phyloP scores from a whole-genome alignment of 164 flowering plant genomes.

The Cinnamomum chago region DNA sequence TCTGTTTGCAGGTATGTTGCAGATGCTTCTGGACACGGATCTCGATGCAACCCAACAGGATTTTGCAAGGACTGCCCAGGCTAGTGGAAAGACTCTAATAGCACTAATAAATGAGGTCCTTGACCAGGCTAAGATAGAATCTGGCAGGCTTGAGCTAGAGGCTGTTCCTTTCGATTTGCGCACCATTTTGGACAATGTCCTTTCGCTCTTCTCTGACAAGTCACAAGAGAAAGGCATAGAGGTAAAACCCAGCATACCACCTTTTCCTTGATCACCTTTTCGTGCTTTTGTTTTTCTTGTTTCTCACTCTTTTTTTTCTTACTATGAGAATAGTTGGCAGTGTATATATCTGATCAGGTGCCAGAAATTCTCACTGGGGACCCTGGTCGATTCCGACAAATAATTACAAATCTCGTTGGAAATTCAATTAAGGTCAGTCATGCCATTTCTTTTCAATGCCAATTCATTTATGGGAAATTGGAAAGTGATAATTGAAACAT shows the following conservation, averaged over 20 bases:
- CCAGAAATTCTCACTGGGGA: slow-evolving; percentile 83
- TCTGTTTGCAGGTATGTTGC: slow-evolving; percentile 67
- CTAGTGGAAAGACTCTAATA: slow-evolving; percentile 78
- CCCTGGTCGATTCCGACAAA: slow-evolving; percentile 79
- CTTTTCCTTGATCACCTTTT: slow-evolving; percentile 1
- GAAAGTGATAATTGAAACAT: background rate
- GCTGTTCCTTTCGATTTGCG: slow-evolving; percentile 78
- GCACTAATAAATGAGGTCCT: slow-evolving; percentile 86
- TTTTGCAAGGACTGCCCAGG: slow-evolving; percentile 84
- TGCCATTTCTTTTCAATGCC: background rate
- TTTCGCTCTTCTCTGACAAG: slow-evolving; percentile 66
- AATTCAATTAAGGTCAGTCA: slow-evolving; percentile 82
- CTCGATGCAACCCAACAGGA: slow-evolving; percentile 72
- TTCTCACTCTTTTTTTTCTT: slow-evolving; percentile 9
- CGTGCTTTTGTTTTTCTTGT: background rate
- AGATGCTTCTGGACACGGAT: slow-evolving; percentile 88
- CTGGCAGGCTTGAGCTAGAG: slow-evolving; percentile 91
- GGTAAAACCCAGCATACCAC: slow-evolving; percentile 34
- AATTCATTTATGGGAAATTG: background rate
- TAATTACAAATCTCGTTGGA: slow-evolving; percentile 89
- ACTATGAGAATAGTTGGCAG: slow-evolving; percentile 62
- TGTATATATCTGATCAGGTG: slow-evolving; percentile 66
- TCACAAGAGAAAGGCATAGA: slow-evolving; percentile 73
- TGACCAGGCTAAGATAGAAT: slow-evolving; percentile 97
- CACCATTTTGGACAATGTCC: slow-evolving; percentile 58